These are phyloP conservation scores for Agmasoma carcini DNA, from an alignment of 371 early-diverging fungal species.

Conservation along the genomic window DNA sequence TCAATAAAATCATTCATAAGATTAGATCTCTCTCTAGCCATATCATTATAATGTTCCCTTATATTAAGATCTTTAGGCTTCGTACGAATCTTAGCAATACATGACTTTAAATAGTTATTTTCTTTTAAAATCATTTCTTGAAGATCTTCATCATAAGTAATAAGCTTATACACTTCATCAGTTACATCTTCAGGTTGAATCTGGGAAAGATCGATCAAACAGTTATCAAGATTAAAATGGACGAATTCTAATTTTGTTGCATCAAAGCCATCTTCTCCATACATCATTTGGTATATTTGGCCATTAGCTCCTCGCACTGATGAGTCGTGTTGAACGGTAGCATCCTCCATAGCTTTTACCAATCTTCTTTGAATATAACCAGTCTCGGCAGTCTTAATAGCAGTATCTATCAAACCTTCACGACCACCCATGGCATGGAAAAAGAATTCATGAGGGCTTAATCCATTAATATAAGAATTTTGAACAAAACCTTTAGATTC, in stretches of 20 bases:
- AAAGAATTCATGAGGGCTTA: conserved; percentile 92
- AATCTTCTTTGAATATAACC: conserved; percentile 98
- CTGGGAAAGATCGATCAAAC: background rate
- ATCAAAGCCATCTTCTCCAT: conserved; percentile 97
- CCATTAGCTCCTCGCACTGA: conserved; percentile 84
- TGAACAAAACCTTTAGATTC: conserved; percentile 91
- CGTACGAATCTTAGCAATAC: background rate
- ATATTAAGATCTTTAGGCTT: background rate
- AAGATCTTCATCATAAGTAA: conserved; percentile 20
- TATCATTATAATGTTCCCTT: conserved; percentile 5
- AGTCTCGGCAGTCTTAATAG: conserved; percentile 97
- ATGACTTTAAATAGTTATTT: conserved; percentile 21
- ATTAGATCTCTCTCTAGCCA: background rate
- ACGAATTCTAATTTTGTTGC: conserved; percentile 74
- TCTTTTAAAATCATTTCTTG: conserved; percentile 24
- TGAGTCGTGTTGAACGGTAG: conserved; percentile 87
- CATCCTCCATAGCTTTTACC: conserved; percentile 92
- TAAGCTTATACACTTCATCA: conserved; percentile 22
- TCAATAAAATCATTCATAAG: background rate
- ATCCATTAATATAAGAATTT: conserved; percentile 86
- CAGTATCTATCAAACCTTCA: conserved; percentile 92
- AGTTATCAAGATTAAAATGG: conserved; percentile 46
- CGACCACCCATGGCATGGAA: conserved; percentile 99
- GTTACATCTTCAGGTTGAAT: conserved; percentile 1
- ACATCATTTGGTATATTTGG: conserved; percentile 76